Evolutionary conservation across 192 early-diverging fungal genomes (phyloP), one percentile per base, ranked within the genome.

Genomic region (Coemansia aciculifera): DNA sequence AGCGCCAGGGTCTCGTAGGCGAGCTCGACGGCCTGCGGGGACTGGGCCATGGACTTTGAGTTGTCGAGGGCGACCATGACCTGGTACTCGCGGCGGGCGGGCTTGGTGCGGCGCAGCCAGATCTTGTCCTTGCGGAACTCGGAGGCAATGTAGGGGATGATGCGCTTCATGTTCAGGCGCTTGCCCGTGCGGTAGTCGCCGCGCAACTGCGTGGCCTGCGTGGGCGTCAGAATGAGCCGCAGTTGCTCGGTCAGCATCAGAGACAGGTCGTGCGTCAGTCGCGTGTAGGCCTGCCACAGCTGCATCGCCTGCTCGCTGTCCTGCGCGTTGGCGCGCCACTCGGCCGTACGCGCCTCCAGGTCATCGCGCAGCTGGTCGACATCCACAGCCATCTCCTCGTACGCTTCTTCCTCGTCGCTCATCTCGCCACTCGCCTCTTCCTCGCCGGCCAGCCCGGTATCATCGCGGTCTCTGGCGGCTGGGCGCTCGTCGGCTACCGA

Each of bases 81-180:
- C 80, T 99, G 96, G 84, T 99, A 99, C 67, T 93, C 92, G 54
- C 98, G 89, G 69, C 98, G 96, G 68, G 91, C 93, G 19, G 95
- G 96, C 78, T 96, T 97, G 23, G 96, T 98, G 51, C 98, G 89
- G 9, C 96, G 88, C 64, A 99, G 81, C 98, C 98, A 99, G 70
- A 99, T 99, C 86, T 99, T 99, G 84, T 99, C 98, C 84, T 99
- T 99, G 84, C 96, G 97, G 88, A 96, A 99, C 75, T 97, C 91
- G 43, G 89, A 91, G 8, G 98, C 98, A 85, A 99, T 98, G 67
- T 99, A 99, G 12, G 98, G 95, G 73, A 99, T 98, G 56, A 99
- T 95, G 81, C 95, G 96, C 70, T 95, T 93, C 98, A 99, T 98
- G 80, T 97, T 99, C 27, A 99, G 89, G 9, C 98, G 91, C 81